Percentiles rank a stretch among this genome's conserved stretches.
These are phyloP conservation scores for Eucalyptus paniculata DNA, from an alignment of 345 rosid genomes.

Conservation along the genomic window DNA sequence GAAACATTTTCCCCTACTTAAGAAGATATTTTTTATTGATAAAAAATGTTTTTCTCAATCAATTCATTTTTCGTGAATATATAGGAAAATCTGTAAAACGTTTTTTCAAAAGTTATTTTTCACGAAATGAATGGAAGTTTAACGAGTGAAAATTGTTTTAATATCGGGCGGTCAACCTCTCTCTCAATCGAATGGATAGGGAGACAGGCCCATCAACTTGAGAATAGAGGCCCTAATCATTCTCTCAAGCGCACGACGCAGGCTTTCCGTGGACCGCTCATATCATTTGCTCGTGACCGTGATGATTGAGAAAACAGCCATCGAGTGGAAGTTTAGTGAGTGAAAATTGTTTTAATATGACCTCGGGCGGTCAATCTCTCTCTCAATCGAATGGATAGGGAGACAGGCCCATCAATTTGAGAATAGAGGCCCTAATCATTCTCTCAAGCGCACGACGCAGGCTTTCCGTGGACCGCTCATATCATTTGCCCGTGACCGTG, in stretches of 20 bases:
- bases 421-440: background rate
- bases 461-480: background rate
- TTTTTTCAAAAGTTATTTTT: no score
- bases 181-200: background rate
- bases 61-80: no score
- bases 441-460: background rate
- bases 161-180: background rate
- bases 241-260: background rate
- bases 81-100: fast-evolving
- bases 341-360: background rate
- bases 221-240: background rate
- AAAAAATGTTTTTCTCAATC: no score
- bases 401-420: background rate
- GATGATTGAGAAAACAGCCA: background rate
- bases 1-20: no score
- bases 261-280: background rate
- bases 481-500: background rate
- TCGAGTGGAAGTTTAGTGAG: background rate
- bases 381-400: background rate
- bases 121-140: background rate
- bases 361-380: background rate
- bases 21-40: no score
- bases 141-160: background rate
- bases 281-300: background rate
- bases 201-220: background rate